A percentile compares a stretch with the other conserved stretches of the same genome.
These are phyloP conservation scores for Arachis stenosperma DNA, from an alignment of 306 rosid species.

Conservation along the genomic window DNA sequence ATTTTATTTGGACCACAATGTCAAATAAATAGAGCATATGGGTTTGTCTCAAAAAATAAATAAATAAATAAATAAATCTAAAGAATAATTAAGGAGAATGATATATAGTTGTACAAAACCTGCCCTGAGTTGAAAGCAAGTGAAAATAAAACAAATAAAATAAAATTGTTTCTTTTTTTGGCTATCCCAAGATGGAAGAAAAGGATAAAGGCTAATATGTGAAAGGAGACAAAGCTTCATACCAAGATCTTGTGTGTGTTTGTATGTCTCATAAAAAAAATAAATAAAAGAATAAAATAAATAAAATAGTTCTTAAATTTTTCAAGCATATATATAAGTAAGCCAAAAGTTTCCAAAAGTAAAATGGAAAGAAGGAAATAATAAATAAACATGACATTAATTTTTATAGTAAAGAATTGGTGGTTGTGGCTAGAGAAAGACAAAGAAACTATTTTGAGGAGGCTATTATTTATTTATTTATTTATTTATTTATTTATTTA, in stretches of 20 bases:
- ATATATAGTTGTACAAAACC: conserved; percentile 41
- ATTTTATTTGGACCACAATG: conserved; percentile 57
- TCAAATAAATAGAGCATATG: conserved; percentile 60
- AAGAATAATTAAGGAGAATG: conserved; percentile 1
- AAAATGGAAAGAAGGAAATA: conserved; percentile 3
- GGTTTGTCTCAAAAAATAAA: conserved; percentile 48
- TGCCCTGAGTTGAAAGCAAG: conserved; percentile 54
- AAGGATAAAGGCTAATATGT: conserved; percentile 62
- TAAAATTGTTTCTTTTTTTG: conserved; percentile 71
- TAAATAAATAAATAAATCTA: conserved; percentile 2
- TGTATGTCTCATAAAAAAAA: conserved; percentile 32
- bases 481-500: too few species aligned
- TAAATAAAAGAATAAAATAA: conserved; percentile 31
- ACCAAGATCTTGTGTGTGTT: conserved; percentile 36
- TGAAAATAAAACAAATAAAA: background rate
- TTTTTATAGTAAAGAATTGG: conserved; percentile 15
- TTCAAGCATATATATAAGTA: background rate
- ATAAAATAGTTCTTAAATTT: conserved; percentile 2
- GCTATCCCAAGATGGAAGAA: conserved; percentile 75
- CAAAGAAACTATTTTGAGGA: conserved; percentile 43
- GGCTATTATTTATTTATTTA: background rate
- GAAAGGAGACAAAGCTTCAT: conserved; percentile 50
- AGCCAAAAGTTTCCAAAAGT: conserved; percentile 49
- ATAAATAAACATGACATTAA: background rate
- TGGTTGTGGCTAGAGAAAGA: conserved; percentile 49